Evolutionary conservation across 345 rosid species (phyloP), one percentile per base, ranked within the genome.

Genomic region (Citrus mangshanensis): DNA sequence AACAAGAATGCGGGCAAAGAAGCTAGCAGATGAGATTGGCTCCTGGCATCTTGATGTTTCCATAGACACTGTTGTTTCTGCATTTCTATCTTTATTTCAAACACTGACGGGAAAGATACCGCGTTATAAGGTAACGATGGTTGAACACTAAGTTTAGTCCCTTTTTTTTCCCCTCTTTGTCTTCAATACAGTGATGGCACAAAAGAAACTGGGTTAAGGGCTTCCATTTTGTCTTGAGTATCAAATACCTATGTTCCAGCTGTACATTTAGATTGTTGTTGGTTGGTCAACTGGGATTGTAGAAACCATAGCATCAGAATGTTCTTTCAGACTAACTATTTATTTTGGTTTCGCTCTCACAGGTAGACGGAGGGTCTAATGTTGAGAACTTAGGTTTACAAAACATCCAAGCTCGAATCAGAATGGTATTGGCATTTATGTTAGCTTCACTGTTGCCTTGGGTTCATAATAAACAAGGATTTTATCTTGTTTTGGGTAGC

Each of bases 371-470:
- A 62, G 98, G 98, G 84, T 94, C 98, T 61, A 85, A 87, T 18
- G 79, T 75, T 65, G 99, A 96, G 89, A 94, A 94, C 81, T 87
- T 91, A 73, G 97, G 98, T 30, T 83, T 97, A 82, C 93, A 93
- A 85, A 92, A 94, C 84, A 93, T 97, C 84, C 99, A 91, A 91
- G 98, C 97, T 74, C 89, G 99, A 84, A 93, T 91, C 73, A 94
- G 98, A 86, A 97, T 97, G 99, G 98, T 94, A 62, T 81, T 94
- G 76, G 97, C 99, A 34, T 91, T 90, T 81, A 94, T 89, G 92
- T 78, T 97, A 74, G 98, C 99, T 60, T 94, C 98, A 67, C 89
- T 93, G 66, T 88, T 97, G 87, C 98, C 99, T 70, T 94, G 99
- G 98, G 95, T 92, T 86, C 98, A 93, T 85, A 90, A 76, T 80